These are phyloP conservation scores for Scheffersomyces insectosa DNA, from an alignment of 1,139 yeast genomes.

Conservation along the genomic window DNA sequence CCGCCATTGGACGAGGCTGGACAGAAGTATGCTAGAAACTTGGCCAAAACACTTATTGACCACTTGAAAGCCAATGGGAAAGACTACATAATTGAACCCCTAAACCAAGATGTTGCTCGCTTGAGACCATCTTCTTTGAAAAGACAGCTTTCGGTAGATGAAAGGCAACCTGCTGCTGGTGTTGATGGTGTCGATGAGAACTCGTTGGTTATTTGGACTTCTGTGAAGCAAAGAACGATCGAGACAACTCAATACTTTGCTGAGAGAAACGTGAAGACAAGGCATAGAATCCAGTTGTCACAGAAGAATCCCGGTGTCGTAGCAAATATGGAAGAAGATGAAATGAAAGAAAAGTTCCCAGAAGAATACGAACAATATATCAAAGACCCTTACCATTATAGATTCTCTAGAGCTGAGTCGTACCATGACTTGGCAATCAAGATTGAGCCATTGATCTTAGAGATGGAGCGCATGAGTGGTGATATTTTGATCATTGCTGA, in stretches of 20 bases:
- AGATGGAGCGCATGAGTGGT: slow-evolving; percentile 88
- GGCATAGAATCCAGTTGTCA: slow-evolving; percentile 79
- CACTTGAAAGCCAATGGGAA: slow-evolving; percentile 37
- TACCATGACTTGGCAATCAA: slow-evolving; percentile 95
- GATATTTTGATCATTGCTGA: slow-evolving; percentile 91
- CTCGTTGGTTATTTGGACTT: slow-evolving; percentile 85
- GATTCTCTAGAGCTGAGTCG: slow-evolving; percentile 91
- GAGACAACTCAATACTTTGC: slow-evolving; percentile 75
- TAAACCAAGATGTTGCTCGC: slow-evolving; percentile 18
- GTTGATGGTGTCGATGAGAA: slow-evolving; percentile 50
- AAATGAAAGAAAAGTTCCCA: slow-evolving; percentile 62
- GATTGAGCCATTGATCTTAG: slow-evolving; percentile 88
- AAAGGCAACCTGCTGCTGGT: slow-evolving; percentile 48
- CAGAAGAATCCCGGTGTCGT: slow-evolving; percentile 92
- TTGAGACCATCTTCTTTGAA: slow-evolving; percentile 15
- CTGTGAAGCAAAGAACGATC: slow-evolving; percentile 80
- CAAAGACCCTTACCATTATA: slow-evolving; percentile 86
- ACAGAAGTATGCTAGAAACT: slow-evolving; percentile 48
- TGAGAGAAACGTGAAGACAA: slow-evolving; percentile 52
- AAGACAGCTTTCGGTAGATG: slow-evolving; percentile 21
- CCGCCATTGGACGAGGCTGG: slow-evolving; percentile 70
- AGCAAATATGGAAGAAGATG: slow-evolving; percentile 63
- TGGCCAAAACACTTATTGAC: slow-evolving; percentile 36
- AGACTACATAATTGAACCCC: slow-evolving; percentile 19
- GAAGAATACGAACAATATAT: slow-evolving; percentile 65